Percentiles rank a stretch among this genome's conserved stretches.
phyloP scores from a whole-genome alignment of 305 asterid genomes.

The Fraxinus baroniana region DNA sequence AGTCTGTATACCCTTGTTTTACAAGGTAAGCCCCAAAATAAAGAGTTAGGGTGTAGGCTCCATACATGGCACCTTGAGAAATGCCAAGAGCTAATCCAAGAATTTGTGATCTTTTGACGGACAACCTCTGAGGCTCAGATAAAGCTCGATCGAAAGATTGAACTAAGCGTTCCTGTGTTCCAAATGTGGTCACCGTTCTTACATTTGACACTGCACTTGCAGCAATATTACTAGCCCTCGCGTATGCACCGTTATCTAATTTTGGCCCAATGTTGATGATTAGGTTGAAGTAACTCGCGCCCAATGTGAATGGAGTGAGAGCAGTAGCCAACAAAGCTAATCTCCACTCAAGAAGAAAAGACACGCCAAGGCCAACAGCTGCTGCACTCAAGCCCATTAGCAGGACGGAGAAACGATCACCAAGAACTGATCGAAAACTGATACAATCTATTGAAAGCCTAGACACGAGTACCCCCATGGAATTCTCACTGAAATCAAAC shows the following conservation, averaged over 20 bases:
- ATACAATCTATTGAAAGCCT: constrained; percentile 60
- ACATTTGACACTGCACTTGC: constrained; percentile 77
- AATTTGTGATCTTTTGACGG: constrained; percentile 54
- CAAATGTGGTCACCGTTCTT: constrained; percentile 76
- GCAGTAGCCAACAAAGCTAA: constrained; percentile 60
- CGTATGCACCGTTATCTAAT: constrained; percentile 62
- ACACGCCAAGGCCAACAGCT: constrained; percentile 68
- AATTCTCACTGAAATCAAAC: constrained; percentile 73
- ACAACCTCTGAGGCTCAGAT: constrained; percentile 49
- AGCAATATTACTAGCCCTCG: constrained; percentile 70
- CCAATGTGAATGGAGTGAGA: constrained; percentile 73
- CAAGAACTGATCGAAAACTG: constrained; percentile 65
- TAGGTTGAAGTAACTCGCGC: constrained; percentile 76
- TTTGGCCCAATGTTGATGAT: constrained; percentile 68
- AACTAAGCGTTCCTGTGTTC: constrained; percentile 62
- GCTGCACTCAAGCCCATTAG: constrained; percentile 80
- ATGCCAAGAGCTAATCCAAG: constrained; percentile 66
- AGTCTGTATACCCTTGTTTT: constrained; percentile 39
- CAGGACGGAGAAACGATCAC: constrained; percentile 66
- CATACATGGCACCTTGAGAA: constrained; percentile 80
- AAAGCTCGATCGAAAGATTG: constrained; percentile 61
- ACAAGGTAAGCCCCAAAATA: constrained; percentile 78
- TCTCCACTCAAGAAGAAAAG: constrained; percentile 66
- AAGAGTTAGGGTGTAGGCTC: constrained; percentile 65
- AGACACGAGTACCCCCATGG: constrained; percentile 62